Base-by-base conservation (phyloP, 2,329 filamentous ascomycete species). In the Colletotrichum tropicicola region DNA sequence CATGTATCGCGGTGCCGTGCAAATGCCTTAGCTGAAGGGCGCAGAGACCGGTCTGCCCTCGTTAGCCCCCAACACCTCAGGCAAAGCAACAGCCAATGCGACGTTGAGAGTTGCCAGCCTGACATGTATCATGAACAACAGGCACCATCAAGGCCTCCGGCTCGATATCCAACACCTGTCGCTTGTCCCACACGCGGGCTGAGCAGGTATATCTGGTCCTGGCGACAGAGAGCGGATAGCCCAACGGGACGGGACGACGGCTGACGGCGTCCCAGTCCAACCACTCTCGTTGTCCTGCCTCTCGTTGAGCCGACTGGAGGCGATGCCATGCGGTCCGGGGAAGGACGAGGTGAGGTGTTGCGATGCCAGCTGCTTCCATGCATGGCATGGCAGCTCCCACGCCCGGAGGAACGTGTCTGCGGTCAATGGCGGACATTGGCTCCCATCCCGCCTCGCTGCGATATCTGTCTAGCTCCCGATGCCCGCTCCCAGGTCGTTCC, bases 361-460 rank as follows among this genome's bases (percentile, higher is more conserved):
- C 25, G 17, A 49, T 56, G 39, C 52, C 17, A 55, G 25, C n/a
- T 13, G 35, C 37, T 19, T 4, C 28, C 21, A 30, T 8, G 19
- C 19, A 27, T 27, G 19, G 37, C 25, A 15, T n/a, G 25, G 30
- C 17, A 5, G 32, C 25, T 19, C 17, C 9, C 7, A 51, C 21
- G 48, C 48, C 21, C 54, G 27, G 23, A 57, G 54, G 54, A 48
- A 57, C 54, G 55, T 28, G 47, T 59, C 30, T 64, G 60, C 60
- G 47, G 55, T 58, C 49, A 58, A 28, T 19, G 44, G 37, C 37
- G 47, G 59, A 32, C 27, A 58, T 44, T 44, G 17, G 13, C 19
- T 21, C 15, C 43, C 21, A 21, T 25, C 43, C 56, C 19, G 39
- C 32, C 45, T 41, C 17, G 3, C 45, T 30, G 10, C 13, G 45